Conservation (phyloP, 345 rosid genomes). For the Sonneratia alba region DNA sequence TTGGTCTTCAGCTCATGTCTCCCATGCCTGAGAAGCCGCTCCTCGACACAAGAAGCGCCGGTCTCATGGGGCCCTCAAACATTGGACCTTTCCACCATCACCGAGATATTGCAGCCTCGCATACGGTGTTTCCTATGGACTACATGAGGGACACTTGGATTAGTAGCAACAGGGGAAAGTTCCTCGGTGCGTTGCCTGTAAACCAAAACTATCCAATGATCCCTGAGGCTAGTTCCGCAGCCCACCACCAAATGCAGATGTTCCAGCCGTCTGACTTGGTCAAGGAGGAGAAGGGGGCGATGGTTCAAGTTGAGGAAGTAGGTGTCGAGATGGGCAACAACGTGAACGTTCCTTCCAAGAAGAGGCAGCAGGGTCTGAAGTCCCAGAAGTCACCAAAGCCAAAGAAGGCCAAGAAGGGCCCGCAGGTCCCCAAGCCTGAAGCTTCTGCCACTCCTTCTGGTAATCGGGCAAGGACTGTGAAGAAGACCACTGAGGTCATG, state of each 20-base stretch:
- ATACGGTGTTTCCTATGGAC: slow-evolving; percentile 12
- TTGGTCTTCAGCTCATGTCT: slow-evolving; percentile 21
- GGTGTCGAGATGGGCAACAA: slow-evolving; percentile 7
- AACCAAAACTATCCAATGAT: slow-evolving; percentile 10
- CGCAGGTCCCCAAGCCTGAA: slow-evolving; percentile 14
- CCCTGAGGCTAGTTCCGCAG: slow-evolving; percentile 13
- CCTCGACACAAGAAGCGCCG: slow-evolving; percentile 12
- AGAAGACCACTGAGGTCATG: slow-evolving; percentile 17
- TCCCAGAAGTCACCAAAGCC: slow-evolving; percentile 16
- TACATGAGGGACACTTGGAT: slow-evolving; percentile 20
- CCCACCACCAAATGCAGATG: slow-evolving; percentile 15
- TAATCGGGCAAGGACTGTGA: slow-evolving; percentile 13
- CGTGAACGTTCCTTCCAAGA: slow-evolving; percentile 12
- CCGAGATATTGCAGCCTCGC: slow-evolving; percentile 13
- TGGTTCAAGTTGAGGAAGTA: slow-evolving; percentile 11
- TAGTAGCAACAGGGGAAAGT: slow-evolving; percentile 17
- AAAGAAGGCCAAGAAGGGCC: slow-evolving; percentile 19
- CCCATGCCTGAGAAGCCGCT: slow-evolving; percentile 15
- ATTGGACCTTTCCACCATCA: slow-evolving; percentile 9
- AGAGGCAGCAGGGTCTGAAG: slow-evolving; percentile 19
- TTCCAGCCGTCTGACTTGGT: slow-evolving; percentile 10
- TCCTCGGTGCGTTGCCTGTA: slow-evolving; percentile 10
- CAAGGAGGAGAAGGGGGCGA: slow-evolving; percentile 12
- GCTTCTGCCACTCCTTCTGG: slow-evolving; percentile 5
- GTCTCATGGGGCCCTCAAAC: slow-evolving; percentile 10